A percentile compares a stretch with the other conserved stretches of the same genome.
Evolutionary conservation across 2,329 filamentous ascomycete genomes (phyloP).

Genomic region (Chaetomium sp.): DNA sequence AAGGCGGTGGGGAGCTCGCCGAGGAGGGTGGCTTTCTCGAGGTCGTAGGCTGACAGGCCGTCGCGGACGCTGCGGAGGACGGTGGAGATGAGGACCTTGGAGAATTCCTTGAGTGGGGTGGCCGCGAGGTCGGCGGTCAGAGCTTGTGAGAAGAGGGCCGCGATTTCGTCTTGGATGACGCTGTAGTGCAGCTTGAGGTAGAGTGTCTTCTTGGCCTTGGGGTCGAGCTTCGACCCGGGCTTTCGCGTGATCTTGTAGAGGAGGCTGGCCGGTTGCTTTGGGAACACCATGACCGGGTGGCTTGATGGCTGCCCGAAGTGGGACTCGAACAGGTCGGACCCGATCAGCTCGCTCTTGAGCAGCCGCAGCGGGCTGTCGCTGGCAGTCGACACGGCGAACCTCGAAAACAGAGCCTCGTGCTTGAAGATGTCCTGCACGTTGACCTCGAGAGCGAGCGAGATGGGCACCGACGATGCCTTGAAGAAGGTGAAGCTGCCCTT

Average conservation of each 20-base stretch:
- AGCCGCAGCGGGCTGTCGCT: slow-evolving; percentile 74
- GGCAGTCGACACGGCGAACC: slow-evolving; percentile 86
- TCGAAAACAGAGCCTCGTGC: slow-evolving; percentile 76
- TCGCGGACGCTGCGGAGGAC: slow-evolving; percentile 50
- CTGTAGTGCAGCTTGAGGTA: slow-evolving; percentile 75
- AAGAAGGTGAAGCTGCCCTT: slow-evolving; percentile 66
- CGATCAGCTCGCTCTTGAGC: slow-evolving; percentile 68
- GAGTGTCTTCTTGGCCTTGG: slow-evolving; percentile 52
- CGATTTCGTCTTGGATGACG: slow-evolving; percentile 74
- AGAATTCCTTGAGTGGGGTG: slow-evolving; percentile 50
- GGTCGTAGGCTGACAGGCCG: slow-evolving; percentile 51
- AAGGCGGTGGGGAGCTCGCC: slow-evolving; percentile 54
- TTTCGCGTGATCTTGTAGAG: slow-evolving; percentile 76
- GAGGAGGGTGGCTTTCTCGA: slow-evolving; percentile 60
- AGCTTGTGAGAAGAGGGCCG: slow-evolving; percentile 49
- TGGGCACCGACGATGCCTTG: slow-evolving; percentile 64
- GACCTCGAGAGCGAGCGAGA: slow-evolving; percentile 82
- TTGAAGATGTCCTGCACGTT: slow-evolving; percentile 98
- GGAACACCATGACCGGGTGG: slow-evolving; percentile 67
- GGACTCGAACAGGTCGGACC: slow-evolving; percentile 69
- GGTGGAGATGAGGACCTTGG: slow-evolving; percentile 49
- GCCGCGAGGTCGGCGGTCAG: slow-evolving; percentile 46
- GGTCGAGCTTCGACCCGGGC: slow-evolving; percentile 36
- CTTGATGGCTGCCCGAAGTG: slow-evolving; percentile 58
- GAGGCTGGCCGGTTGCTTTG: slow-evolving; percentile 77